Evolutionary conservation across 768 basidiomycete species (phyloP).

Genomic region (Macrolepiota albuminosa): DNA sequence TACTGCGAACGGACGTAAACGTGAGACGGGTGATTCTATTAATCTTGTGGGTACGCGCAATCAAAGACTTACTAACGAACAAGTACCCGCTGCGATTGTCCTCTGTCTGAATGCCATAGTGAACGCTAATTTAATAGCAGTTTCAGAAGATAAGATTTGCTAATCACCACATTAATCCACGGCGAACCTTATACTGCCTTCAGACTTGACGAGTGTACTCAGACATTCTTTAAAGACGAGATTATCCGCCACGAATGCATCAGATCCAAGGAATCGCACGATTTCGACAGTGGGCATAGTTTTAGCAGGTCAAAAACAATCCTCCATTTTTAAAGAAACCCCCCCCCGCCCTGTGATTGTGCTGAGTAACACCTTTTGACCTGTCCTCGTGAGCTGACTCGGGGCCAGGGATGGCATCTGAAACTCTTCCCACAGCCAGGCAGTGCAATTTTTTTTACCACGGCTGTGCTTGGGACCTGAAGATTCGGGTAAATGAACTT

Average conservation of each 20-base stretch:
- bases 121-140: neutral
- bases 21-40: neutral
- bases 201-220: constrained; percentile 3
- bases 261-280: constrained; percentile 10
- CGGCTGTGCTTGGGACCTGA: no score
- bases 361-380: neutral
- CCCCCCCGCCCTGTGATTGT: neutral
- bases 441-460: neutral
- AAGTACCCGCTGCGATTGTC: constrained; percentile 8
- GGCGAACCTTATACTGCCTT: constrained; percentile 12
- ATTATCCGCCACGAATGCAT: constrained; percentile 5
- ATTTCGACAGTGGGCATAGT: constrained; percentile 12
- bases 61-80: constrained; percentile 8
- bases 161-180: neutral
- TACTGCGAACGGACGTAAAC: neutral
- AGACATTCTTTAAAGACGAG: constrained; percentile 7
- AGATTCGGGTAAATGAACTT: no score
- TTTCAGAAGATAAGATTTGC: neutral
- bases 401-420: neutral
- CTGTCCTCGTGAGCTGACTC: neutral
- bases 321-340: neutral
- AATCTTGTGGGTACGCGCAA: neutral
- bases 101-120: constrained; percentile 13
- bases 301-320: neutral
- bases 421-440: neutral